A percentile compares a stretch with the other conserved stretches of the same genome.
These are phyloP conservation scores for Asclepias syriaca DNA, from an alignment of 257 asterid species.

Conservation along the genomic window DNA sequence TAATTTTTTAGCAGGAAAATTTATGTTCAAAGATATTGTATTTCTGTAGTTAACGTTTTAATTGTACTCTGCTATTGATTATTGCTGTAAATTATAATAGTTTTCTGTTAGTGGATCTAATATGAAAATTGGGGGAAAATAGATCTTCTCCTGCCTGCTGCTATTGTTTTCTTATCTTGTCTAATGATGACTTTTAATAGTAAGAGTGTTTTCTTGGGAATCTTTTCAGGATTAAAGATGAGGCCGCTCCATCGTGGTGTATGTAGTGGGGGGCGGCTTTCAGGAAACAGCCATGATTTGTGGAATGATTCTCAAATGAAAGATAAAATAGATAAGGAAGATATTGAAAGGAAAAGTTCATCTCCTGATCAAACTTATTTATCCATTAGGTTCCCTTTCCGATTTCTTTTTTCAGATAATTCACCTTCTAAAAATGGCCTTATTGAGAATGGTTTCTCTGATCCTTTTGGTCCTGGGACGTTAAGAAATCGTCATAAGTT, in stretches of 20 bases:
- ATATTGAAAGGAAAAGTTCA: conserved; percentile 39
- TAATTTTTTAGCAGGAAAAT: conserved; percentile 4
- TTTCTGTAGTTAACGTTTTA: not conserved
- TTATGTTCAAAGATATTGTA: not conserved
- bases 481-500: conserved; percentile 57
- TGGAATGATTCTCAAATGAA: conserved; percentile 83
- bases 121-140: conserved; percentile 6
- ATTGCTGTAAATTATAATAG: not conserved
- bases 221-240: conserved; percentile 57
- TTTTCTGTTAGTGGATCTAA: conserved; percentile 13
- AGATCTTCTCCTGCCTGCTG: conserved; percentile 9
- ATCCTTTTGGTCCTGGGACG: conserved; percentile 58
- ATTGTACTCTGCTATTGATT: not conserved
- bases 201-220: conserved; percentile 23
- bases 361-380: conserved; percentile 39
- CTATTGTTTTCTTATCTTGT: not conserved
- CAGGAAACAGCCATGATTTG: conserved; percentile 48
- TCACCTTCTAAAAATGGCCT: conserved; percentile 53
- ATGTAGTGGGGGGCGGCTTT: conserved; percentile 52
- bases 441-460: conserved; percentile 64
- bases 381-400: conserved; percentile 47
- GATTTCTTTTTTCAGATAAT: conserved; percentile 47
- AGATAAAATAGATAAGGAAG: conserved; percentile 76
- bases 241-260: conserved; percentile 93
- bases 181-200: not conserved